Base-by-base conservation (phyloP, 305 asterid genomes). In the Fraxinus albicans region DNA sequence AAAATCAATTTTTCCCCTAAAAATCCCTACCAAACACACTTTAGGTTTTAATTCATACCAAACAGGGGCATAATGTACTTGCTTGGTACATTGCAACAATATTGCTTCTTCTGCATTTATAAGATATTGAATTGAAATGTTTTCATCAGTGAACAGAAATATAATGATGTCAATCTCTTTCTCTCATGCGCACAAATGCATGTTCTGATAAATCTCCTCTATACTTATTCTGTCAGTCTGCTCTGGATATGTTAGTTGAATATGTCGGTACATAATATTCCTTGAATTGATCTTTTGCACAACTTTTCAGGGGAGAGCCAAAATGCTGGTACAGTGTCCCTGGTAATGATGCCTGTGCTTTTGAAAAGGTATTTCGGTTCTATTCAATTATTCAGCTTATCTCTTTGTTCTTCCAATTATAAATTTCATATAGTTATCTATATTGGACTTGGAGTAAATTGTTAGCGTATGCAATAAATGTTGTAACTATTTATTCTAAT, bases 261-360 rank as follows among this genome's bases (percentile, higher is more conserved):
- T 35, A 77, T 35, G 77, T 23, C 58, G 75, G 72, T 69, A 53
- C 82, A 38, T 78, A 40, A 79, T 74, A 70, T 38, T 80, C 70
- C 42, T 75, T 67, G 80, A 79, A 76, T 79, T 70, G 23, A 81
- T 73, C 65, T 38, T 84, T 77, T 23, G 25, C 81, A 34, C 69
- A 73, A 81, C 34, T 81, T 91, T 90, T 85, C 90, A 96, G 98
- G 99, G 99, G 98, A 82, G 98, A 96, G 90, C 98, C 99, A 79
- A 96, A 96, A 87, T 93, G 98, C 84, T 96, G 99, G 99, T 96
- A 96, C 87, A 94, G 99, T 80, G 98, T 96, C 82, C 99, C 99
- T 31, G 99, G 98, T 79, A 88, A 86, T 84, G 94, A 94, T 74
- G 96, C 97, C 60, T 81, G 80, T 75, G 96, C 98, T 81, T 96